These are phyloP conservation scores for Glutinoglossum americanum DNA, from an alignment of 495 filamentous ascomycete species.

Conservation along the genomic window DNA sequence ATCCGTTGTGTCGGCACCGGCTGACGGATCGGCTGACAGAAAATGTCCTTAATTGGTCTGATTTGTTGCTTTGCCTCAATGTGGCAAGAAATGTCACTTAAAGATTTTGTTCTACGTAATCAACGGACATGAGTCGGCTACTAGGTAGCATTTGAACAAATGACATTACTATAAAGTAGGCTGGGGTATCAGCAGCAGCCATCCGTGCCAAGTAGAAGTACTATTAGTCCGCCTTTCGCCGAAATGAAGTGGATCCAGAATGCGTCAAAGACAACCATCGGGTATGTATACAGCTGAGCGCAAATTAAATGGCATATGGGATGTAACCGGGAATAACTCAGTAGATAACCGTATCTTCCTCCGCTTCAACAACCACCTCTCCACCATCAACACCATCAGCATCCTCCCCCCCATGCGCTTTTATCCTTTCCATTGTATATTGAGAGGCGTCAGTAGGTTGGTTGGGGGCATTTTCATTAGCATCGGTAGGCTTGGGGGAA, in stretches of 20 bases:
- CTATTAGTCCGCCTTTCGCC: neutral
- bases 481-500: neutral
- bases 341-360: slow-evolving; percentile 75
- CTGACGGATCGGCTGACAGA: too few relatives aligned
- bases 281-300: neutral
- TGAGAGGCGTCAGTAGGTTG: neutral
- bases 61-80: too few relatives aligned
- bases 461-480: neutral
- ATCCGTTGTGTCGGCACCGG: too few relatives aligned
- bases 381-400: slow-evolving; percentile 54
- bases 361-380: slow-evolving; percentile 49
- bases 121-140: neutral
- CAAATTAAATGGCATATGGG: neutral
- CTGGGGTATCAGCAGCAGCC: neutral
- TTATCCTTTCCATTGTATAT: neutral
- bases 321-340: slow-evolving; percentile 19
- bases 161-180: neutral
- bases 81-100: too few relatives aligned
- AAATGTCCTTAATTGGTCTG: too few relatives aligned
- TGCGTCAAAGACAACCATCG: neutral
- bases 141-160: neutral
- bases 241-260: neutral
- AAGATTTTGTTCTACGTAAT: neutral
- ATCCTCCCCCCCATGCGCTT: slow-evolving; percentile 19
- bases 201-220: neutral